Percentiles rank a stretch among this genome's conserved stretches.
Evolutionary conservation across 306 rosid species (phyloP).

Genomic region (Begonia peltatifolia): DNA sequence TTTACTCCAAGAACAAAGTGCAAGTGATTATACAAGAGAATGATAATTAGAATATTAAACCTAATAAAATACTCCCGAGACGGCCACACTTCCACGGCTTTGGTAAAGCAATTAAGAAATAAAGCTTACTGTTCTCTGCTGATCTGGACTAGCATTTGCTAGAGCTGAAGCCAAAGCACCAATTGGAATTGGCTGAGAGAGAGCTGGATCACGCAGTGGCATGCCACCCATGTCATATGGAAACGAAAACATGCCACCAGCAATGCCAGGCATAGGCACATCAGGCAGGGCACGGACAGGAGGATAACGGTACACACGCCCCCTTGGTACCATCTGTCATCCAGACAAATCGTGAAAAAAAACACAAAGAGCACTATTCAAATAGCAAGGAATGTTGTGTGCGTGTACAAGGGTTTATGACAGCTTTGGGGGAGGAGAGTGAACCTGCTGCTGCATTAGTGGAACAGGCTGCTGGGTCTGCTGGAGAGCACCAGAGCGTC

Average conservation of each 20-base stretch:
- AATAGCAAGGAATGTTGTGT: background rate
- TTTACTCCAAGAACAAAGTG: no score
- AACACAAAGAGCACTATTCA: constrained; percentile 2
- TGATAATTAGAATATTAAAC: background rate
- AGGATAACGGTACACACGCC: constrained; percentile 86
- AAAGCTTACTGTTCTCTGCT: constrained; percentile 74
- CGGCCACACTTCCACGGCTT: background rate
- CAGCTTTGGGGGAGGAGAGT: background rate
- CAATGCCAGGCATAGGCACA: constrained; percentile 81
- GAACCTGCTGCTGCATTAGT: constrained; percentile 84
- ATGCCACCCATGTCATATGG: constrained; percentile 80
- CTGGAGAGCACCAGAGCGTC: constrained; percentile 22
- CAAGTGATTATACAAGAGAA: background rate
- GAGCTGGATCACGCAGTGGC: constrained; percentile 64
- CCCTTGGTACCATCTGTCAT: constrained; percentile 83
- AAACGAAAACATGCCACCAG: constrained; percentile 93
- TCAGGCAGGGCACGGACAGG: constrained; percentile 81
- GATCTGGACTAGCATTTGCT: constrained; percentile 90
- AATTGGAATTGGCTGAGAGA: constrained; percentile 69
- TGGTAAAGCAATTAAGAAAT: background rate
- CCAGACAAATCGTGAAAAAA: constrained; percentile 9
- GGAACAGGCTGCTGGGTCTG: constrained; percentile 82
- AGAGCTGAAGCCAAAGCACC: constrained; percentile 93
- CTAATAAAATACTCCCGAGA: background rate
- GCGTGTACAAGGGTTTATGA: background rate